phyloP scores from a whole-genome alignment of 768 basidiomycete species.

The Epithele typhae region DNA sequence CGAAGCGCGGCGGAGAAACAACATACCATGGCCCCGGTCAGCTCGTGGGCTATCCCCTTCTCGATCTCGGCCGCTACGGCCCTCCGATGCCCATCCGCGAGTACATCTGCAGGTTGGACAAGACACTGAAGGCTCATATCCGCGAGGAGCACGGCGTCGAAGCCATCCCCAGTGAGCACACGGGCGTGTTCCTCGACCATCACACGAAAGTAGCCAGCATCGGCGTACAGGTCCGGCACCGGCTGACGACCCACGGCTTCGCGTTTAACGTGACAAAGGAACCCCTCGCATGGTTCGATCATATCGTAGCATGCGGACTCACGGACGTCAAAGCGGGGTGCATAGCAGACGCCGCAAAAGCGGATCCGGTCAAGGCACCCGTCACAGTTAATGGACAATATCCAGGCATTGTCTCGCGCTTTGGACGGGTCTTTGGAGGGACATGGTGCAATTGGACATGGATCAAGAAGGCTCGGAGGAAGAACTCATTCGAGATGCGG shows the following conservation, averaged over 20 bases:
- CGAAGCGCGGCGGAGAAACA: slow-evolving; percentile 85
- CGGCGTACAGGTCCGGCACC: slow-evolving; percentile 92
- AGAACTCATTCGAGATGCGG: slow-evolving; percentile 19
- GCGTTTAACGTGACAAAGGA: slow-evolving; percentile 85
- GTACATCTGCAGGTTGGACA: slow-evolving; percentile 84
- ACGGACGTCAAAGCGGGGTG: slow-evolving; percentile 76
- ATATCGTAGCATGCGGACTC: slow-evolving; percentile 88
- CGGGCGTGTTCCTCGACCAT: slow-evolving; percentile 85
- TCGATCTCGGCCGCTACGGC: slow-evolving; percentile 79
- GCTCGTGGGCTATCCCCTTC: slow-evolving; percentile 89
- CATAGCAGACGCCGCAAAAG: slow-evolving; percentile 32
- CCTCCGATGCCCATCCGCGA: slow-evolving; percentile 70
- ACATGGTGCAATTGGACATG: slow-evolving; percentile 26
- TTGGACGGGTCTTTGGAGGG: slow-evolving; percentile 25
- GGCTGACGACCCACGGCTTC: slow-evolving; percentile 94
- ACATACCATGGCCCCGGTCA: slow-evolving; percentile 99
- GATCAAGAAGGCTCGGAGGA: slow-evolving; percentile 18
- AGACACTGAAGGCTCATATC: slow-evolving; percentile 61
- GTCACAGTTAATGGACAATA: slow-evolving; percentile 49
- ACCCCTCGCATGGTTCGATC: slow-evolving; percentile 80
- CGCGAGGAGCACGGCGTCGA: slow-evolving; percentile 53
- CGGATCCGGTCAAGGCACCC: background rate
- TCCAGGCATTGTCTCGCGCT: slow-evolving; percentile 34
- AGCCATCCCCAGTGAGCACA: slow-evolving; percentile 66
- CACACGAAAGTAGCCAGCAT: slow-evolving; percentile 89